These are phyloP conservation scores for Zelonia costaricensis DNA, from an alignment of 208 protist genomes.

Conservation along the genomic window DNA sequence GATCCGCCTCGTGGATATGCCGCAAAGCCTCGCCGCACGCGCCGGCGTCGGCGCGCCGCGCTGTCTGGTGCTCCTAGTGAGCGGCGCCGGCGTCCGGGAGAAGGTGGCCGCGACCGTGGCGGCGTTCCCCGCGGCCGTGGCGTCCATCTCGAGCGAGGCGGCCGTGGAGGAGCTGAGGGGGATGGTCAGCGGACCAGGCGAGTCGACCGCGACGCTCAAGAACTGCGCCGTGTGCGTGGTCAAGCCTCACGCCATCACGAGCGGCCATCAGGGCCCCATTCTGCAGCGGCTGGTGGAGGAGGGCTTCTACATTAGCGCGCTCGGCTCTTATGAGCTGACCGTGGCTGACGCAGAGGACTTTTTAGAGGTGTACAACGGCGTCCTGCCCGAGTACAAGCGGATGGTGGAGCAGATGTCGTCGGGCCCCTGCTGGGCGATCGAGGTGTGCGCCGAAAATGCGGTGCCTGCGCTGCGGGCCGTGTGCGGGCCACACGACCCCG, in stretches of 20 bases:
- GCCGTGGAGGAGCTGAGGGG: constrained; percentile 37
- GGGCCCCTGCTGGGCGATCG: constrained; percentile 85
- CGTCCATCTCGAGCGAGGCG: constrained; percentile 37
- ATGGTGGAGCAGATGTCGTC: constrained; percentile 93
- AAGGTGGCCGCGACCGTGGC: constrained; percentile 34
- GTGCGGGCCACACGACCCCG: constrained; percentile 91
- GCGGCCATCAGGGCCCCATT: constrained; percentile 88
- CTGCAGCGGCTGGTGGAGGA: constrained; percentile 90
- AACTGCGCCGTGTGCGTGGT: constrained; percentile 95
- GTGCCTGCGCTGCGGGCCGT: constrained; percentile 81
- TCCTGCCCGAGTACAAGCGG: constrained; percentile 93
- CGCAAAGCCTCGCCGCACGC: constrained; percentile 38
- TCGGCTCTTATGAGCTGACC: constrained; percentile 90
- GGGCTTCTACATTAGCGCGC: constrained; percentile 92
- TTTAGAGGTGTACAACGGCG: constrained; percentile 97
- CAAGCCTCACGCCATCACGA: constrained; percentile 95
- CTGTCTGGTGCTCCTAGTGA: constrained; percentile 52
- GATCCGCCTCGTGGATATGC: constrained; percentile 70
- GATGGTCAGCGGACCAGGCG: constrained; percentile 50
- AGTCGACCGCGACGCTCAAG: constrained; percentile 79
- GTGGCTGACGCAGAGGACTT: constrained; percentile 95
- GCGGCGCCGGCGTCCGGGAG: constrained; percentile 64
- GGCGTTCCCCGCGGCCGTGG: constrained; percentile 36
- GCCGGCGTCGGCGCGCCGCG: constrained; percentile 38
- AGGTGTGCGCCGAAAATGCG: constrained; percentile 89